Percentiles rank a stretch among this genome's conserved stretches.
Conservation (phyloP, 2,329 filamentous ascomycete species). For the Ploettnerulaceae sp. region DNA sequence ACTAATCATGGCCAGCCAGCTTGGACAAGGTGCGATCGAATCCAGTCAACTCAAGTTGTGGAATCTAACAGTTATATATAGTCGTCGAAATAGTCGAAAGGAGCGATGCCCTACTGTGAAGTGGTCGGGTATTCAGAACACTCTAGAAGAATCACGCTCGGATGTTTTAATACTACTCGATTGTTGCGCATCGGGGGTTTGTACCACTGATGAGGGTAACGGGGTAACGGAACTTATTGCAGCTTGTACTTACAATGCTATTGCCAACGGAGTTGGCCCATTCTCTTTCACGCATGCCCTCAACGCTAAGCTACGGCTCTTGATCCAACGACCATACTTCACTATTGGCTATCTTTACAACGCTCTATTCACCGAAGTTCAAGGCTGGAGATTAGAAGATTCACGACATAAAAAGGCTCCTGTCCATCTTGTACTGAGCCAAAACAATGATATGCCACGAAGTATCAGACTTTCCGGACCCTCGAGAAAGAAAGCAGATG, state of each 20-base stretch:
- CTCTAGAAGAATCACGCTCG: conserved; percentile 6
- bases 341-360: conserved; percentile 7
- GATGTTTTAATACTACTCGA: conserved; percentile 15
- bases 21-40: no score
- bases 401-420: no score
- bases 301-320: neutral
- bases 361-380: conserved; percentile 1
- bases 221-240: conserved; percentile 11
- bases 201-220: conserved; percentile 5
- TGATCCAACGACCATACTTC: neutral
- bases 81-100: neutral
- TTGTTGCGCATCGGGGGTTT: conserved; percentile 1
- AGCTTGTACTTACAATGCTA: neutral
- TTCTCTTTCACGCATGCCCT: conserved; percentile 11
- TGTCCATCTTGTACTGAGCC: no score
- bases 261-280: conserved; percentile 4
- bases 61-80: conserved; percentile 2
- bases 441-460: no score
- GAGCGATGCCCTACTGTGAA: neutral
- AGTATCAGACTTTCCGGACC: no score
- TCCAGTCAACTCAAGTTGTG: no score
- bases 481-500: no score
- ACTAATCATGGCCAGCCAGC: neutral
- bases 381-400: no score
- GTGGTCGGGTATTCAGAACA: conserved; percentile 9